These are phyloP conservation scores for Zygoascus bituminiphila DNA, from an alignment of 805 yeast genomes.

Conservation along the genomic window DNA sequence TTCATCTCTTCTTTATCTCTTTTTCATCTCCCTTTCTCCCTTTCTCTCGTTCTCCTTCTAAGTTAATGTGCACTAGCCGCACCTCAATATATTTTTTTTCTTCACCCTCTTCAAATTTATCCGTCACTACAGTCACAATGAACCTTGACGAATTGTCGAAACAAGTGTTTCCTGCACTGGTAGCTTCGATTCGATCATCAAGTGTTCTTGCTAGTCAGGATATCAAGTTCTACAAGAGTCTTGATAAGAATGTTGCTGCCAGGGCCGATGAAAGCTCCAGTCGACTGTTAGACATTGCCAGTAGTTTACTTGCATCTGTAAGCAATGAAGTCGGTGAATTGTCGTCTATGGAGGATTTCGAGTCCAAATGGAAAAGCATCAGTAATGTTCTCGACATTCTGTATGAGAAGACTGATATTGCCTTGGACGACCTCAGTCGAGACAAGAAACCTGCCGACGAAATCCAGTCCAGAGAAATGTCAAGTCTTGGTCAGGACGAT, in stretches of 20 bases:
- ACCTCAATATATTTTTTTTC: slow-evolving; percentile 1
- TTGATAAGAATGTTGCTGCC: slow-evolving; percentile 42
- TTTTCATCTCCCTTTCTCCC: too few relatives aligned
- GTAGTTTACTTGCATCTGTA: slow-evolving; percentile 20
- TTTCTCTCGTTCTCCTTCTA: not conserved
- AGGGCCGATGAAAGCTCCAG: slow-evolving; percentile 33
- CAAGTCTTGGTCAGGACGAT: not conserved
- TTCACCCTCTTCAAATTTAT: not conserved
- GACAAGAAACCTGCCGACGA: slow-evolving; percentile 12
- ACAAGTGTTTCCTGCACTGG: slow-evolving; percentile 38
- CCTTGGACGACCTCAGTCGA: slow-evolving; percentile 40
- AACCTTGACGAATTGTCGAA: slow-evolving; percentile 15
- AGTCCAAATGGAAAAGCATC: slow-evolving; percentile 52
- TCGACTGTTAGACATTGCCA: slow-evolving; percentile 24
- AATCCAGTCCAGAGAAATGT: not conserved
- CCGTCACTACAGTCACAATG: not conserved
- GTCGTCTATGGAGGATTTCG: slow-evolving; percentile 38
- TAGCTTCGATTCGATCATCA: slow-evolving; percentile 55
- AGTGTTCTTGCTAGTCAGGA: slow-evolving; percentile 71
- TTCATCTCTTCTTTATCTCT: too few relatives aligned
- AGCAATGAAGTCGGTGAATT: slow-evolving; percentile 24
- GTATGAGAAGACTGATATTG: slow-evolving; percentile 69
- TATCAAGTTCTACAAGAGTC: slow-evolving; percentile 59
- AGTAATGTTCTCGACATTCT: slow-evolving; percentile 57
- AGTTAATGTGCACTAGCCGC: not conserved